Evolutionary conservation across 2,329 filamentous ascomycete genomes (phyloP).

Genomic region (Zasmidium citrigriseum): DNA sequence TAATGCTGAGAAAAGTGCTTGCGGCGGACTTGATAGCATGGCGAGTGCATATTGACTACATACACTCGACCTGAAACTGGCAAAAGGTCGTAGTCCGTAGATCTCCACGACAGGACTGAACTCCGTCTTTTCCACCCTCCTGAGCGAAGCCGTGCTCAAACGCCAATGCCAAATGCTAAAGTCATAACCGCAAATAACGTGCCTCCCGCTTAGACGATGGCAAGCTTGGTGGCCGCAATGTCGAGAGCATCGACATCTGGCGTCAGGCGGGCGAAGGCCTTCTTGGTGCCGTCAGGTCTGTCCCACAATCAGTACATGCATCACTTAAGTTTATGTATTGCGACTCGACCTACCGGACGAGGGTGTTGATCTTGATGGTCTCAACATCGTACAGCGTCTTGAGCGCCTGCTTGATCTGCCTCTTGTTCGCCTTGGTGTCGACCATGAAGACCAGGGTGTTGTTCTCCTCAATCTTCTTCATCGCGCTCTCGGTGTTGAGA

Average conservation of each 20-base stretch:
- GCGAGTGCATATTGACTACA: conserved; percentile 22
- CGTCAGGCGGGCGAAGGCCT: conserved; percentile 95
- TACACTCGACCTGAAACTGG: conserved; percentile 8
- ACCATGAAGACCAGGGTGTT: conserved; percentile 73
- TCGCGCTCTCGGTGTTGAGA: conserved; percentile 98
- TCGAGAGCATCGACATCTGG: conserved; percentile 97
- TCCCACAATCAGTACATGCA: neutral
- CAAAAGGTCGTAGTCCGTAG: conserved; percentile 11
- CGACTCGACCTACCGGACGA: conserved; percentile 73
- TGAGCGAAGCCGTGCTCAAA: conserved; percentile 16
- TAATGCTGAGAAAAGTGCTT: neutral
- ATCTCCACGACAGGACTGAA: conserved; percentile 6
- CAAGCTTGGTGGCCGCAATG: conserved; percentile 98
- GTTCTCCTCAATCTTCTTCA: conserved; percentile 99
- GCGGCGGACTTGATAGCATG: conserved; percentile 21
- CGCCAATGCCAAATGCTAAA: conserved; percentile 36
- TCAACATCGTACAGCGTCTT: conserved; percentile 99
- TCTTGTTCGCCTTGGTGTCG: conserved; percentile 87
- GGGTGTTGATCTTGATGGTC: conserved; percentile 98
- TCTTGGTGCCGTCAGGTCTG: conserved; percentile 96
- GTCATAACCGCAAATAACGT: neutral
- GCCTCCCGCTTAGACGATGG: conserved; percentile 74
- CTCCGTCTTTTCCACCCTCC: conserved; percentile 12
- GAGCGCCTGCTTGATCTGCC: conserved; percentile 95
- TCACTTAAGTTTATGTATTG: neutral